Evolutionary conservation across 2,329 filamentous ascomycete species (phyloP).

Genomic region (Xylaria hypoxylon): DNA sequence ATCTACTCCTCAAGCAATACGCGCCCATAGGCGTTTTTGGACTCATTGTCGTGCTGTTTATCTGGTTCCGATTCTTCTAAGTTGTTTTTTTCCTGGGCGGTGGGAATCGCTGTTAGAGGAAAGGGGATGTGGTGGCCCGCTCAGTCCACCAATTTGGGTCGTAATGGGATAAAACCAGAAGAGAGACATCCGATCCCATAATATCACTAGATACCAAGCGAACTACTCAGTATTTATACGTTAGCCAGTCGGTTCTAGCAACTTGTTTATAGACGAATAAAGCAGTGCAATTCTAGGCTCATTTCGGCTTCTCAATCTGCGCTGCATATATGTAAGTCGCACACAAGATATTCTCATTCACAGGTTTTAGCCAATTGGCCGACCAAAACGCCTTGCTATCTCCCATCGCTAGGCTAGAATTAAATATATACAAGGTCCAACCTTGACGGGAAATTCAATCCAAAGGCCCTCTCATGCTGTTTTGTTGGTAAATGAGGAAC

Average conservation of each 20-base stretch:
- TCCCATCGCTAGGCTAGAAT: conserved; percentile 28
- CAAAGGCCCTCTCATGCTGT: conserved; percentile 8
- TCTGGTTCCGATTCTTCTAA: conserved; percentile 95
- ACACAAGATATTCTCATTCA: conserved; percentile 20
- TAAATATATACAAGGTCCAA: conserved; percentile 23
- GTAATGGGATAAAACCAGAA: not conserved
- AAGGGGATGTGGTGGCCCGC: not conserved
- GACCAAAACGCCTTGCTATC: conserved; percentile 36
- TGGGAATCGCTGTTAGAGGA: conserved; percentile 7
- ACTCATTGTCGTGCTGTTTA: conserved; percentile 84
- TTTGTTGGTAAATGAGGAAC: conserved; percentile 1
- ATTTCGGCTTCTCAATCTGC: not conserved
- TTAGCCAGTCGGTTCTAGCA: not conserved
- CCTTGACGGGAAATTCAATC: conserved; percentile 5
- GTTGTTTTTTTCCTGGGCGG: not conserved
- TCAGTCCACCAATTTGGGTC: not conserved
- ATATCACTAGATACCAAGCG: conserved; percentile 15
- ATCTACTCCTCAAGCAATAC: conserved; percentile 95
- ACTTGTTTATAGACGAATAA: conserved; percentile 1
- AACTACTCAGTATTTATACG: not conserved
- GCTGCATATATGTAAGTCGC: not conserved
- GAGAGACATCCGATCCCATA: not conserved
- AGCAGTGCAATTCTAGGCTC: not conserved
- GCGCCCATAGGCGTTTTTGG: conserved; percentile 87
- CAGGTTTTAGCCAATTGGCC: conserved; percentile 20